Conservation (phyloP, 2,329 filamentous ascomycete genomes). For the Fusarium irregulare region DNA sequence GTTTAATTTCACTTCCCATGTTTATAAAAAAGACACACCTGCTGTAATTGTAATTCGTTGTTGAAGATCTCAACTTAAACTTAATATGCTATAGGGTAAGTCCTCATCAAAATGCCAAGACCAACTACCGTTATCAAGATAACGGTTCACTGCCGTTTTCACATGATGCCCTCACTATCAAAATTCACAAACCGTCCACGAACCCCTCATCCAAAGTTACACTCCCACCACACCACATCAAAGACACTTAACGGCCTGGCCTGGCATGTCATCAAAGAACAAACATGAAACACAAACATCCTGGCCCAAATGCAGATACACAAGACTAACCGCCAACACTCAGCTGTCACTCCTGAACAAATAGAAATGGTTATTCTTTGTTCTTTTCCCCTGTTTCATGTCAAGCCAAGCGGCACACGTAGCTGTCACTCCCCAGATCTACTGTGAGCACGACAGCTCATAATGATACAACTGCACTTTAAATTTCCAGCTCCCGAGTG, state of each 20-base stretch:
- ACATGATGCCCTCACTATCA: neutral
- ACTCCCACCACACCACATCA: slow-evolving; percentile 1
- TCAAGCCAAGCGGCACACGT: slow-evolving; percentile 7
- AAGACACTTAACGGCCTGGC: slow-evolving; percentile 1
- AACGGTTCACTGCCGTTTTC: slow-evolving; percentile 21
- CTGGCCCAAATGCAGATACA: slow-evolving; percentile 26
- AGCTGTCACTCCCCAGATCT: slow-evolving; percentile 3
- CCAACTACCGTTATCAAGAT: slow-evolving; percentile 5
- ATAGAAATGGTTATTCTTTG: slow-evolving; percentile 5
- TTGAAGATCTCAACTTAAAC: rapidly evolving
- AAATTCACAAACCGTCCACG: neutral
- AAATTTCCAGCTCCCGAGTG: slow-evolving; percentile 5
- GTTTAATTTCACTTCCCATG: no score
- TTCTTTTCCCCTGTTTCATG: slow-evolving; percentile 25
- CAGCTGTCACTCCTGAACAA: neutral
- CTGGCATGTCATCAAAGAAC: slow-evolving; percentile 10
- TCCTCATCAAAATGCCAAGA: neutral
- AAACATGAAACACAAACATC: slow-evolving; percentile 17
- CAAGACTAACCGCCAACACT: slow-evolving; percentile 21
- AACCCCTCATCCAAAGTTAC: slow-evolving; percentile 8
- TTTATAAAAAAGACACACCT: neutral
- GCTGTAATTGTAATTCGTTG: neutral
- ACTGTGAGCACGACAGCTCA: slow-evolving; percentile 2
- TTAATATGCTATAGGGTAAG: slow-evolving; percentile 3
- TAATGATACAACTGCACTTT: neutral